Evolutionary conservation across 352 stramenopile genomes (phyloP).

Genomic region (Phytophthora tubulina): DNA sequence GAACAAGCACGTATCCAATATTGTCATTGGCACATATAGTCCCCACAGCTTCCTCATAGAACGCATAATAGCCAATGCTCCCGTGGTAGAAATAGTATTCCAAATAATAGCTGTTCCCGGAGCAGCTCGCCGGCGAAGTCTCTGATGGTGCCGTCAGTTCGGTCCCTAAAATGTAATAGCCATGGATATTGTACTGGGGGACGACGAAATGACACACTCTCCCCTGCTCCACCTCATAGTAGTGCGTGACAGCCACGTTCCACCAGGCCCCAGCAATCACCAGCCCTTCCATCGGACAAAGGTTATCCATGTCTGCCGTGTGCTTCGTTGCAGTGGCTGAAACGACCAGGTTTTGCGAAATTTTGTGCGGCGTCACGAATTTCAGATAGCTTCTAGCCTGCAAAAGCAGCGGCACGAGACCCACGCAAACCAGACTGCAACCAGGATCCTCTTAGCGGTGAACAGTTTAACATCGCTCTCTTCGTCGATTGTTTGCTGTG

Average conservation of each 20-base stretch:
- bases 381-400: constrained; percentile 45
- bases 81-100: constrained; percentile 47
- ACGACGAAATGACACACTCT: constrained; percentile 43
- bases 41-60: constrained; percentile 43
- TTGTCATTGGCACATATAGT: constrained; percentile 35
- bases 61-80: constrained; percentile 39
- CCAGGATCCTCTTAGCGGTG: constrained; percentile 27
- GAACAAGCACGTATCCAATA: constrained; percentile 40
- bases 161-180: constrained; percentile 28
- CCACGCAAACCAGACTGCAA: constrained; percentile 37
- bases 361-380: constrained; percentile 41
- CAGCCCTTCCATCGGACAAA: constrained; percentile 37
- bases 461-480: constrained; percentile 6
- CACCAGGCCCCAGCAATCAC: constrained; percentile 43
- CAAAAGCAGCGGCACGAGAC: constrained; percentile 30
- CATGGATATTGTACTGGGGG: constrained; percentile 43
- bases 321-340: constrained; percentile 6
- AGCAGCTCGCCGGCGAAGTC: constrained; percentile 17
- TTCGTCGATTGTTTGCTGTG: constrained; percentile 3
- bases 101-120: constrained; percentile 31
- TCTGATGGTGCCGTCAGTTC: constrained; percentile 6
- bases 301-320: constrained; percentile 20
- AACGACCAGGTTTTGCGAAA: constrained; percentile 37
- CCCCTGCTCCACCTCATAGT: constrained; percentile 25
- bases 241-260: constrained; percentile 40